phyloP scores from a whole-genome alignment of 1,139 yeast genomes.

The Blastobotrys illinoisensis region DNA sequence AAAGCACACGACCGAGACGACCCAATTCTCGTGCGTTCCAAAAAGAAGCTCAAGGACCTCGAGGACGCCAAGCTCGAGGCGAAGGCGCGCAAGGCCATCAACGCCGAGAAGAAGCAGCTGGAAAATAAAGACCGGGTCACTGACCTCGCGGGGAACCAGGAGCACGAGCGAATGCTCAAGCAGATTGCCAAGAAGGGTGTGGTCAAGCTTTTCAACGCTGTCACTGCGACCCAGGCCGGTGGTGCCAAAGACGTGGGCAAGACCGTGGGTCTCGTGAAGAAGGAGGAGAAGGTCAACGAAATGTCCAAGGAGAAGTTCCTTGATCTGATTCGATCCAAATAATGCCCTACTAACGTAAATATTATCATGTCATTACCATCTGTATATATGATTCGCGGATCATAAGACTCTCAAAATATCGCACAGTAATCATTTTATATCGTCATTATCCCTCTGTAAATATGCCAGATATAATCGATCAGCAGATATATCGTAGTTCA shows the following conservation, averaged over 20 bases:
- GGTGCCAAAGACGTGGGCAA: conserved; percentile 35
- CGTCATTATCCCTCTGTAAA: no score
- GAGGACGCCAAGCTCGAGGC: conserved; percentile 79
- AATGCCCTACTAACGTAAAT: conserved; percentile 42
- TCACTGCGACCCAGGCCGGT: conserved; percentile 67
- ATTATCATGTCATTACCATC: conserved; percentile 8
- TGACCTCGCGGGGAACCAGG: conserved; percentile 53
- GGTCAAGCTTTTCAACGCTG: conserved; percentile 84
- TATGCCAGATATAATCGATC: no score
- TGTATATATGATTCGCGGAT: no score
- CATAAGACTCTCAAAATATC: no score
- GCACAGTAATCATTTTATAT: no score
- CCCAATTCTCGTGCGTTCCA: conserved; percentile 79
- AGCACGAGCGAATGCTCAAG: conserved; percentile 65
- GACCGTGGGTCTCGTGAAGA: conserved; percentile 31
- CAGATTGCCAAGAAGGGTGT: conserved; percentile 94
- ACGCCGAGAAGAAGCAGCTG: conserved; percentile 63
- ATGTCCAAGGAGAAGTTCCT: conserved; percentile 85
- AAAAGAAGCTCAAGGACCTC: conserved; percentile 57
- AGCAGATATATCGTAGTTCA: no score
- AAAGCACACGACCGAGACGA: conserved; percentile 85
- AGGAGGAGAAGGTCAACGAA: conserved; percentile 63
- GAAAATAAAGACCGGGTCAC: conserved; percentile 65
- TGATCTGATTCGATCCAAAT: conserved; percentile 68
- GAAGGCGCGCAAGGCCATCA: conserved; percentile 68